Conservation (phyloP, 1,139 yeast genomes). For the Komagataea norvegica region DNA sequence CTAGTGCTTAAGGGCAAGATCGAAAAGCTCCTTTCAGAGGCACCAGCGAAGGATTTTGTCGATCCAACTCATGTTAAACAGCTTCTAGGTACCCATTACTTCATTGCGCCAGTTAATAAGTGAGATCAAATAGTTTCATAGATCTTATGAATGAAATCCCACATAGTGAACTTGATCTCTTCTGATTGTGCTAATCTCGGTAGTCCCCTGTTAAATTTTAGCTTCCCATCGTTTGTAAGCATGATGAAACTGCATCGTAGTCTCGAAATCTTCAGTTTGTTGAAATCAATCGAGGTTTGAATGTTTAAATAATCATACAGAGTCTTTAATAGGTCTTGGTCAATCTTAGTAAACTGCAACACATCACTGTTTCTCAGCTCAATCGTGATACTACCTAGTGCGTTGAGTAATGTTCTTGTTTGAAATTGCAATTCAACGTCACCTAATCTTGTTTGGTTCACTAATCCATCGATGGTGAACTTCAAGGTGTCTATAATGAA, state of each 20-base stretch:
- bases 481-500: slow-evolving; percentile 26
- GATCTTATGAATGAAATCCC: slow-evolving; percentile 23
- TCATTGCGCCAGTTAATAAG: slow-evolving; percentile 19
- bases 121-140: slow-evolving; percentile 12
- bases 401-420: slow-evolving; percentile 11
- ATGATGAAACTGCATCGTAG: slow-evolving; percentile 19
- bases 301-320: slow-evolving; percentile 15
- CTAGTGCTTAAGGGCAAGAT: slow-evolving; percentile 31
- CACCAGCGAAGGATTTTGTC: slow-evolving; percentile 10
- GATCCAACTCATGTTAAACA: slow-evolving; percentile 15
- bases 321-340: slow-evolving; percentile 7
- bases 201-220: slow-evolving; percentile 19
- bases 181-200: slow-evolving; percentile 20
- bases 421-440: slow-evolving; percentile 21
- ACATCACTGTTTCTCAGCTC: slow-evolving; percentile 19
- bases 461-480: slow-evolving; percentile 19
- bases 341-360: slow-evolving; percentile 6
- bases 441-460: slow-evolving; percentile 18
- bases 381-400: slow-evolving; percentile 13
- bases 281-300: slow-evolving; percentile 20
- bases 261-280: slow-evolving; percentile 14
- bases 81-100: slow-evolving; percentile 22
- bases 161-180: slow-evolving; percentile 21
- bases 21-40: slow-evolving; percentile 23
- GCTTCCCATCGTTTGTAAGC: slow-evolving; percentile 21